Base-by-base conservation (phyloP, 768 basidiomycete species). In the Serendipita indica region DNA sequence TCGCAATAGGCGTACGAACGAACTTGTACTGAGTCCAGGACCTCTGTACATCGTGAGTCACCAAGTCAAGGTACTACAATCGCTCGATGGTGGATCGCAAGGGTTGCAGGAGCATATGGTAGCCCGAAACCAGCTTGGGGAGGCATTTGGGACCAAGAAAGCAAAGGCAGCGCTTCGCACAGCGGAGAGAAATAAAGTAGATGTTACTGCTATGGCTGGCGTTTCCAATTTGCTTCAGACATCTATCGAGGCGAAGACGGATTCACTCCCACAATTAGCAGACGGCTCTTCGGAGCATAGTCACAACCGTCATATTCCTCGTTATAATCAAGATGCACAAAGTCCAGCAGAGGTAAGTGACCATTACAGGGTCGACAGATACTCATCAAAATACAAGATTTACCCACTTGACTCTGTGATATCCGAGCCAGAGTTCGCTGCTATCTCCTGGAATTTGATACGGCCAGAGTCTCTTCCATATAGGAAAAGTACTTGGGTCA, bases 81-180 rank as follows among this genome's bases (percentile, higher is more conserved):
- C 77, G 33, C 72, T 81, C 35, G 69, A 75, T 16, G 72, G 79
- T 13, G 70, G 77, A 3, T 70, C 74, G 12, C 76, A 77, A 5
- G 7, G n/a, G n/a, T 10, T 4, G 76, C 73, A 74, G 46, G 77
- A 82, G 60, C 81, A 78, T 60, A 71, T 77, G 37, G 76, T 10
- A 16, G 84, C 83, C 14, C 77, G 83, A 39, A 86, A 79, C 58
- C 75, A 79, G n/a, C 79, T 99, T 1, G 92, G 94, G 32, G 84
- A 91, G 68, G 80, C 86, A 1, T 99, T 99, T 63, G 94, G 94
- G 20, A 94, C 92, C 25, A 89, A 91, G 72, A 98, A 96, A 68
- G 89, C 91, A 43, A 86, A 89, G 69, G 79, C 81, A 7, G 82
- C 81, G 28, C 92, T 97, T 66, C 79, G 79, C 57, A 86, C 90